Evolutionary conservation across 805 yeast species (phyloP), one percentile per base, ranked within the genome.

Genomic region (Diddensiella transvaalensis): DNA sequence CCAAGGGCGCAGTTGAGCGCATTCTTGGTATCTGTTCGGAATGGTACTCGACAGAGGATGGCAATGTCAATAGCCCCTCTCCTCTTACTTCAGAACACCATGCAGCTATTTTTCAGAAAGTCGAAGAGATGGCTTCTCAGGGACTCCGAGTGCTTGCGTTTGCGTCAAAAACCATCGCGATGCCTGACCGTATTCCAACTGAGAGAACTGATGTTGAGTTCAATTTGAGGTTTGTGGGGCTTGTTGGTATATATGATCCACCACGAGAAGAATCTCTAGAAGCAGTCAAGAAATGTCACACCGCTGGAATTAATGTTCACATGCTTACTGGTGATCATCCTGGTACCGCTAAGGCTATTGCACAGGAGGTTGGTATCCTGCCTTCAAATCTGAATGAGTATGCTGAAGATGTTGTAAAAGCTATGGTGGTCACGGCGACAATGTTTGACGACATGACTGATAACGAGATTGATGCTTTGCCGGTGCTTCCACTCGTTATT

Each of bases 251-350:
- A 55, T 84, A 85, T 60, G 91, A 85, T 63, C 91, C 91, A 17
- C 91, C 91, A 48, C 73, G 91, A 58, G 68, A 71, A 10, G 90
- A 85, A 67, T 78, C 87, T 13, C 77, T 79, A 8, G 77, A 71
- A 10, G 77, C 86, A 3, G 90, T 85, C 19, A 76, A 75, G 57
- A 64, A 69, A 51, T 84, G 90, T 64, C 88, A 83, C 60, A 71
- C 64, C 42, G 91, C 91, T 13, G 91, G 91, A 52, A 81, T 85
- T 56, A 79, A 81, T 54, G 90, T 85, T 40, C 87, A 81, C 57
- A 85, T 85, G 91, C 75, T 85, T 36, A 85, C 91, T 17, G 91
- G 91, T 53, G 91, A 85, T 62, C 88, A 83, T 59, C 85, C 84
- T 6, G 83, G 83, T 32, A 85, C 91, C 38, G 91, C 91, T 15